These are phyloP conservation scores for Suillus bovinus DNA, from an alignment of 768 basidiomycete genomes.

Conservation along the genomic window DNA sequence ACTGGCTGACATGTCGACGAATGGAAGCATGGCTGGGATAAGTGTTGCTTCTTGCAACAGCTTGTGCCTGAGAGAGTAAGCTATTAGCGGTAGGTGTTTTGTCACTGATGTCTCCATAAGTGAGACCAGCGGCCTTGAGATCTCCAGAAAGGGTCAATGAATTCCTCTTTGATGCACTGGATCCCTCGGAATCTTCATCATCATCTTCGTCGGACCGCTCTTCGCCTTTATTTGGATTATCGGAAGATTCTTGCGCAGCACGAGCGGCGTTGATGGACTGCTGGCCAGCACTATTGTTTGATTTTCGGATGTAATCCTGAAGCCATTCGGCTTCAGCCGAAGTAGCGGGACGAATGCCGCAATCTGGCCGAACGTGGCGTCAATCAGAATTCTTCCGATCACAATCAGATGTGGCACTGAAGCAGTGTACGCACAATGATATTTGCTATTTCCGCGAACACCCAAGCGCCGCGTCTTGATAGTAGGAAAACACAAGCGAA, in stretches of 20 bases:
- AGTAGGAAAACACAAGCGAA: slow-evolving; percentile 88
- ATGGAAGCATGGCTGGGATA: slow-evolving; percentile 76
- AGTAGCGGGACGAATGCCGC: slow-evolving; percentile 90
- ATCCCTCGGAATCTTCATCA: slow-evolving; percentile 82
- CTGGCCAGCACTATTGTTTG: slow-evolving; percentile 83
- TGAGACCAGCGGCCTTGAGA: slow-evolving; percentile 52
- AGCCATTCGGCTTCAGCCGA: slow-evolving; percentile 90
- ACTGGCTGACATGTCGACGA: slow-evolving; percentile 63
- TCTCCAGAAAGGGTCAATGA: slow-evolving; percentile 68
- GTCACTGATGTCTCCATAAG: slow-evolving; percentile 68
- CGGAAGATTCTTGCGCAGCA: slow-evolving; percentile 68
- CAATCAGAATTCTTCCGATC: slow-evolving; percentile 33
- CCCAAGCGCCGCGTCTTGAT: slow-evolving; percentile 94
- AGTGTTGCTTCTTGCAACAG: slow-evolving; percentile 51
- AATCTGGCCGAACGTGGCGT: slow-evolving; percentile 54
- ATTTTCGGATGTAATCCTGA: slow-evolving; percentile 89
- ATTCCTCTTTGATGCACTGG: slow-evolving; percentile 74
- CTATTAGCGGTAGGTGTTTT: slow-evolving; percentile 86
- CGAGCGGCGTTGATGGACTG: slow-evolving; percentile 75
- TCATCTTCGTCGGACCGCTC: slow-evolving; percentile 83
- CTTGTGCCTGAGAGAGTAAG: slow-evolving; percentile 76
- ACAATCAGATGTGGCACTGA: slow-evolving; percentile 33
- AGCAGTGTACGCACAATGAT: slow-evolving; percentile 71
- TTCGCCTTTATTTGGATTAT: slow-evolving; percentile 57
- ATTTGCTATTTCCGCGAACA: slow-evolving; percentile 93